Conservation (phyloP, 495 filamentous ascomycete genomes). For the Gamarada debralockiae region DNA sequence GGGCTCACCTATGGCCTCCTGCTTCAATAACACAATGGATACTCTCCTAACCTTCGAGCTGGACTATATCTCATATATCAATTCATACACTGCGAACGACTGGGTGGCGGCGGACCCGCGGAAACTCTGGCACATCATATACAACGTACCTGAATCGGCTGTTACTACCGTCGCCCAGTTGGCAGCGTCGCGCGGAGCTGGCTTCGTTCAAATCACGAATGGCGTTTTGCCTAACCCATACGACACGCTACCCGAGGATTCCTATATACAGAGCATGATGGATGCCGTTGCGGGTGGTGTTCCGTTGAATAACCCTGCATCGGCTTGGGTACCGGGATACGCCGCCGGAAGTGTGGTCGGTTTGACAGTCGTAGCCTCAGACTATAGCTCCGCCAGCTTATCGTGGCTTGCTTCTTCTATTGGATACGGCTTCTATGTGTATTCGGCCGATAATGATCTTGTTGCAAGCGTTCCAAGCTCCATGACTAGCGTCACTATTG, state of each 20-base stretch:
- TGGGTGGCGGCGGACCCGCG: constrained; percentile 1
- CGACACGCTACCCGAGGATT: constrained; percentile 3
- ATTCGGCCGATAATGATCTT: background rate
- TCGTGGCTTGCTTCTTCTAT: background rate
- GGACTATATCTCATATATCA: background rate
- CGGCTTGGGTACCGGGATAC: background rate
- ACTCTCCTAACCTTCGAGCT: constrained; percentile 5
- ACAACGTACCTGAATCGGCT: background rate
- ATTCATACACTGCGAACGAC: background rate
- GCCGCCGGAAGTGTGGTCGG: background rate
- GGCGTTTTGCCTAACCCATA: constrained; percentile 3
- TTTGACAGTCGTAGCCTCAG: background rate
- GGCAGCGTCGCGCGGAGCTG: background rate
- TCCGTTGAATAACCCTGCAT: background rate
- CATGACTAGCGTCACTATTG: background rate
- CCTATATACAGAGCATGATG: background rate
- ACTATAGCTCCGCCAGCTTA: constrained; percentile 1
- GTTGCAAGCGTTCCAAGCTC: too few relatives aligned
- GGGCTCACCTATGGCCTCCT: background rate
- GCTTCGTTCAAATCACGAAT: constrained; percentile 2
- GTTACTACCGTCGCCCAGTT: background rate
- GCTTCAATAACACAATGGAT: constrained; percentile 2
- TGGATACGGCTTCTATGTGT: background rate
- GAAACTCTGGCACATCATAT: constrained; percentile 11
- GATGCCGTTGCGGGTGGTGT: background rate